Percentiles rank a stretch among this genome's conserved stretches.
These are phyloP conservation scores for Coemansia sp. DNA, from an alignment of 192 early-diverging fungal genomes.

Conservation along the genomic window DNA sequence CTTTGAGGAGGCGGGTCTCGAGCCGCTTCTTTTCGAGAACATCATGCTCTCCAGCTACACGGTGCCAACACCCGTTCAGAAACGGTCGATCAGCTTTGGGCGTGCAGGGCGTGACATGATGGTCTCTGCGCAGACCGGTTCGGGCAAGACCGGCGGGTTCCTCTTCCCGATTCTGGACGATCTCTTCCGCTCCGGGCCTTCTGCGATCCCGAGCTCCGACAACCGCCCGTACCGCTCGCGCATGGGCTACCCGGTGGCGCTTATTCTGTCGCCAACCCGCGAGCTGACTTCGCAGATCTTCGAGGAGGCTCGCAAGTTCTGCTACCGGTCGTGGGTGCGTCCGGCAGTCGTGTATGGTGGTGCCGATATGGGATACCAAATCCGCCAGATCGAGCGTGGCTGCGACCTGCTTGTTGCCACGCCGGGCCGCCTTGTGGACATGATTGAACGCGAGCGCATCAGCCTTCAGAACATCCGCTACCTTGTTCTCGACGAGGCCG, in stretches of 20 bases:
- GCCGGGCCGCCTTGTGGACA: conserved; percentile 89
- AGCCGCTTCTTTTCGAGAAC: conserved; percentile 85
- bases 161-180: conserved; percentile 94
- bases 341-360: conserved; percentile 96
- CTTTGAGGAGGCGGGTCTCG: conserved; percentile 74
- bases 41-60: conserved; percentile 85
- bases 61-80: conserved; percentile 94
- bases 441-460: conserved; percentile 80
- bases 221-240: conserved; percentile 64
- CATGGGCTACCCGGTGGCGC: conserved; percentile 58
- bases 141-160: conserved; percentile 95
- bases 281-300: conserved; percentile 74
- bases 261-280: conserved; percentile 77
- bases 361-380: conserved; percentile 85
- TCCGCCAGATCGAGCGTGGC: conserved; percentile 86
- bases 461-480: conserved; percentile 73
- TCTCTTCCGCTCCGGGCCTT: conserved; percentile 82
- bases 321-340: conserved; percentile 87
- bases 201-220: conserved; percentile 49
- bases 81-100: conserved; percentile 86
- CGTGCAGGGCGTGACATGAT: conserved; percentile 87
- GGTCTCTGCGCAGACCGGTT: conserved; percentile 98
- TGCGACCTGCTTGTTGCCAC: conserved; percentile 94
- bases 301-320: conserved; percentile 72
- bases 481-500: conserved; percentile 82